A percentile compares a stretch with the other conserved stretches of the same genome.
Evolutionary conservation across 2,329 filamentous ascomycete species (phyloP).

Genomic region (Fusarium citri): DNA sequence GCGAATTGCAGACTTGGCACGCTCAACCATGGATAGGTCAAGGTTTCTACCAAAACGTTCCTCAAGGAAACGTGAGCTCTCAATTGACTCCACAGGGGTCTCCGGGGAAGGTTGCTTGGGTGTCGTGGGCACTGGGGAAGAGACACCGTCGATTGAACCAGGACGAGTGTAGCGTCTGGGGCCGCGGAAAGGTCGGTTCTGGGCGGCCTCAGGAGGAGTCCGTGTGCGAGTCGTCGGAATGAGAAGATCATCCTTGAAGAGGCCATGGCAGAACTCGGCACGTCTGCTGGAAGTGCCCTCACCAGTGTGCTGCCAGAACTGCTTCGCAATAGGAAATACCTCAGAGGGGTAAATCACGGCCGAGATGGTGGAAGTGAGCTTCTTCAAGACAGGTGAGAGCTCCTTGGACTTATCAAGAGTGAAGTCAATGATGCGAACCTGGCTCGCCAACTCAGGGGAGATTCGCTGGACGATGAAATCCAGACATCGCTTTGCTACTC

Average conservation of each 20-base stretch:
- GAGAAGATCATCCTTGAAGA: conserved; percentile 76
- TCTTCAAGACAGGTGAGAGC: conserved; percentile 62
- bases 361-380: conserved; percentile 70
- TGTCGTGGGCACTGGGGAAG: conserved; percentile 19
- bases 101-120: conserved; percentile 33
- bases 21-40: conserved; percentile 79
- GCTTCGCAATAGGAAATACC: conserved; percentile 80
- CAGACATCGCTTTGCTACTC: conserved; percentile 77
- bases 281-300: conserved; percentile 92
- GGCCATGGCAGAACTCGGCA: conserved; percentile 86
- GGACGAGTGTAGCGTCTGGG: conserved; percentile 82
- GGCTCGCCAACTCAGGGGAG: conserved; percentile 60
- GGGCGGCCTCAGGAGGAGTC: conserved; percentile 41
- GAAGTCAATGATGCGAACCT: conserved; percentile 70
- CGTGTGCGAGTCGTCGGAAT: conserved; percentile 48
- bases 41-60: conserved; percentile 95
- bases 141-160: conserved; percentile 51
- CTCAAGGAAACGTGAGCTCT: conserved; percentile 86
- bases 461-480: conserved; percentile 76
- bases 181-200: conserved; percentile 67
- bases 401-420: conserved; percentile 68
- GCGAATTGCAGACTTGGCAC: conserved; percentile 87
- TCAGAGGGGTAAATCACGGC: conserved; percentile 78
- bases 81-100: conserved; percentile 60
- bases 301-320: conserved; percentile 97